A percentile compares a stretch with the other conserved stretches of the same genome.
These are phyloP conservation scores for Vaccinium corymbosum DNA, from an alignment of 148 eudicot species.

Conservation along the genomic window DNA sequence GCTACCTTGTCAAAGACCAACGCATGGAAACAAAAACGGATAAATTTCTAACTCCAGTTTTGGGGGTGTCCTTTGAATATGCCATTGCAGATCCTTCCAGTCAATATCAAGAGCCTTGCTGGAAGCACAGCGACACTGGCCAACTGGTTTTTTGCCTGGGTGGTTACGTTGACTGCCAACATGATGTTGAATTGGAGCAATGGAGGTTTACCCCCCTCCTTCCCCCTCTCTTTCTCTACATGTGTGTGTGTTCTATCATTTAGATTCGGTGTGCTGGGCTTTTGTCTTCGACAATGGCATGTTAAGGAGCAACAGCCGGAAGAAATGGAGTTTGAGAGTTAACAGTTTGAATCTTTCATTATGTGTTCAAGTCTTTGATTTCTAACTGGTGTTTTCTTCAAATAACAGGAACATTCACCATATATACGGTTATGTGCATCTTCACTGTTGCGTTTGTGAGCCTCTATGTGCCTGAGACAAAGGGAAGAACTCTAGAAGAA, in stretches of 20 bases:
- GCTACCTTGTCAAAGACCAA: not conserved
- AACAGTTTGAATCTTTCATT: not conserved
- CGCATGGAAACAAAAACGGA: not conserved
- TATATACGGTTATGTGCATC: constrained; percentile 35
- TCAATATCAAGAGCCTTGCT: constrained; percentile 62
- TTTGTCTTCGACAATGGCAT: no score
- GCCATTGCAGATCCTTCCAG: constrained; percentile 68
- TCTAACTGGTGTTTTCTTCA: not conserved
- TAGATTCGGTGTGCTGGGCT: not conserved
- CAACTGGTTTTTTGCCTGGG: constrained; percentile 63
- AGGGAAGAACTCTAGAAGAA: constrained; percentile 52
- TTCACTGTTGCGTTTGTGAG: constrained; percentile 33
- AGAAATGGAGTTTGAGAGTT: not conserved
- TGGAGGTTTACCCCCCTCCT: constrained; percentile 39
- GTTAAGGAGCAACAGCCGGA: not conserved
- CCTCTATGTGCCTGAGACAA: constrained; percentile 50
- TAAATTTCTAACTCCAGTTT: not conserved
- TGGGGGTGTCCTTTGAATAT: not conserved
- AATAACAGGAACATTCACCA: constrained; percentile 44
- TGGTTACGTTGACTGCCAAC: constrained; percentile 64
- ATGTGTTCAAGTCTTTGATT: not conserved
- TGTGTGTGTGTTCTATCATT: not conserved
- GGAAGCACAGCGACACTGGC: constrained; percentile 65
- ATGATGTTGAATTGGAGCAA: constrained; percentile 52
- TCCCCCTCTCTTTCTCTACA: not conserved